Conservation (phyloP, 192 early-diverging fungal genomes). For the Radiomyces spectabilis region DNA sequence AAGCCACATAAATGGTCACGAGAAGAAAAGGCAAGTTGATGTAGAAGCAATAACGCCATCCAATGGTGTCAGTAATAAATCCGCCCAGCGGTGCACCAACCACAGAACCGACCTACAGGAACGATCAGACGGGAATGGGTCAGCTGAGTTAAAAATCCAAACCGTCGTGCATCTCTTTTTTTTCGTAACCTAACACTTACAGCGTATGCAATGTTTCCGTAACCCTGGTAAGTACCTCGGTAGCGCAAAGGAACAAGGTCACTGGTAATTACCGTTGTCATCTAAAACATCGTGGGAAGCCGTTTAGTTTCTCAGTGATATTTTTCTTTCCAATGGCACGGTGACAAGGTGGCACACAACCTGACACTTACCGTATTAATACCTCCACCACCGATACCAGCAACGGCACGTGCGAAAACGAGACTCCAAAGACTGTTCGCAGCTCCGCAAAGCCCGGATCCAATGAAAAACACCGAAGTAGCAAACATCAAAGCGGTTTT, state of each 20-base stretch:
- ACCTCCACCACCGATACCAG: constrained; percentile 66
- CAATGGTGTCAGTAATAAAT: constrained; percentile 49
- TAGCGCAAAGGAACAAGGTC: constrained; percentile 68
- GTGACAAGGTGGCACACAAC: neutral
- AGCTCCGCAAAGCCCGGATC: constrained; percentile 64
- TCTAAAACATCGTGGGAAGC: neutral
- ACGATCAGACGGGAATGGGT: too few relatives aligned
- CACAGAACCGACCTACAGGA: constrained; percentile 5
- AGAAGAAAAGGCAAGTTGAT: constrained; percentile 70
- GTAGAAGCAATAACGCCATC: constrained; percentile 69
- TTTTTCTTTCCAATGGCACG: too few relatives aligned
- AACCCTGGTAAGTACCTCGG: constrained; percentile 47
- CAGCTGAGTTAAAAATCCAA: too few relatives aligned
- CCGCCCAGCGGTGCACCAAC: constrained; percentile 15
- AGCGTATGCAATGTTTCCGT: constrained; percentile 20
- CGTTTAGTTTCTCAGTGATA: too few relatives aligned
- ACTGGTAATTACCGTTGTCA: constrained; percentile 63
- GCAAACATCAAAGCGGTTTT: constrained; percentile 48
- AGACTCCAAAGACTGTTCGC: constrained; percentile 38
- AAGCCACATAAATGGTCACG: constrained; percentile 37
- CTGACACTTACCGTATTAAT: constrained; percentile 22
- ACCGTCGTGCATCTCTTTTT: too few relatives aligned
- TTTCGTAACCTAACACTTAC: constrained; percentile 4
- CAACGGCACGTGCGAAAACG: constrained; percentile 59
- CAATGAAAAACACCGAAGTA: constrained; percentile 55